Base-by-base conservation (phyloP, 768 basidiomycete genomes). In the Russula virescens region DNA sequence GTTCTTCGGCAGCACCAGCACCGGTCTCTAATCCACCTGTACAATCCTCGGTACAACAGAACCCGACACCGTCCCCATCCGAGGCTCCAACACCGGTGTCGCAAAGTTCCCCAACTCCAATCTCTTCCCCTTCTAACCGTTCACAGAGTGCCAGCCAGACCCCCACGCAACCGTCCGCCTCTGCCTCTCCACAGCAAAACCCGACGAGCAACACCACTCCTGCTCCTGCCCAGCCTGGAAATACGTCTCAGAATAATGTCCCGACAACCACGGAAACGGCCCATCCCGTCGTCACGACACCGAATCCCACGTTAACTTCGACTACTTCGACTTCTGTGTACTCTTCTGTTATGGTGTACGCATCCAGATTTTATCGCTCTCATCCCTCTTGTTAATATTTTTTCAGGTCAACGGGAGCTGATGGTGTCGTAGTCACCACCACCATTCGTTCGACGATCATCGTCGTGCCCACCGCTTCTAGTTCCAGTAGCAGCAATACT, bases 391-490 rank as follows among this genome's bases (percentile, higher is more conserved):
- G 5, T 46, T 60, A 14, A 57, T 49, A 13, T 52, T 21, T n/a
- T 40, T 26, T 19, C 40, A 68, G 65, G 4, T 31, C 66, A 18
- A 66, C 67, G 21, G 48, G 38, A 34, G 3, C 58, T 19, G 50
- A 66, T 61, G 67, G 67, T 16, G 23, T 52, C 13, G 11, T 55
- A 19, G 19, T 62, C 6, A 67, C 66, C 19, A 55, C 53, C 40
- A 67, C 59, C 55, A 40, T 61, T 6, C 38, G 56, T 21, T 64
- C 65, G 35, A 66, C 69, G 5, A 25, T 71, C 5, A 66, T 74
- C 40, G 65, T 72, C 34, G 42, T 51, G 18, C 58, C 63, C 2
- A 65, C 67, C 3, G 45, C 66, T 6, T 35, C 67, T 16, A 35
- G 57, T 40, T 50, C 68, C 25, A 26, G 59, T 43, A 50, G 57